A percentile compares a stretch with the other conserved stretches of the same genome.
Conservation (phyloP, 495 filamentous ascomycete genomes). For the Bryoglossum gracile region DNA sequence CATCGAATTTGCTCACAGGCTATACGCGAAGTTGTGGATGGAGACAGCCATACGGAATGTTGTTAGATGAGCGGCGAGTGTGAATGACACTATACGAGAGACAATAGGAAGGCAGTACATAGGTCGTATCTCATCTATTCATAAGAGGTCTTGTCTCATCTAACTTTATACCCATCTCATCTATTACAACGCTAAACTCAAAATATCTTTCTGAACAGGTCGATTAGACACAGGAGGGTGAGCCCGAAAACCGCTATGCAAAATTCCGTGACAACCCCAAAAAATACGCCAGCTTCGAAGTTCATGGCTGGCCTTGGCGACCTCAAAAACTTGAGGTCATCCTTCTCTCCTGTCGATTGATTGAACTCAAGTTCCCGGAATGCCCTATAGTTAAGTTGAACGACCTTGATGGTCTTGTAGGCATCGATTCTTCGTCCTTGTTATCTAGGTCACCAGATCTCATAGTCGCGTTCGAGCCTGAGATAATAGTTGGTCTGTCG, state of each 20-base stretch:
- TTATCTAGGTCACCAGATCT: background rate
- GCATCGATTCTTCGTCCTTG: constrained; percentile 1
- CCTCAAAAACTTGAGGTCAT: too few relatives aligned
- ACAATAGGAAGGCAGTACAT: background rate
- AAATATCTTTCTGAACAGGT: too few relatives aligned
- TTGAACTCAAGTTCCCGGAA: too few relatives aligned
- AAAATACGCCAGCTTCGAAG: too few relatives aligned
- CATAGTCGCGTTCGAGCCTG: background rate
- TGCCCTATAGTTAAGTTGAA: too few relatives aligned
- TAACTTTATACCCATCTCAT: background rate
- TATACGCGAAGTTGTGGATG: constrained; percentile 58
- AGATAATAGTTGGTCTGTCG: background rate
- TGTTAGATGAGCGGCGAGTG: background rate
- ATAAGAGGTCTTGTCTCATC: background rate
- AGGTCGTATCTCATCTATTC: background rate
- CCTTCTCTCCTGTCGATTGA: too few relatives aligned
- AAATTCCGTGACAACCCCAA: too few relatives aligned
- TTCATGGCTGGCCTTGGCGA: too few relatives aligned
- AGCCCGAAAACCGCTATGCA: too few relatives aligned
- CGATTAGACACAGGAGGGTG: too few relatives aligned
- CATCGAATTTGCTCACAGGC: constrained; percentile 51
- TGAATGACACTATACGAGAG: background rate
- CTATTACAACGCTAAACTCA: too few relatives aligned
- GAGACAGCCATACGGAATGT: constrained; percentile 43
- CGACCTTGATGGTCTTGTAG: too few relatives aligned